Conservation (phyloP, 1,284 basidiomycete species). For the Pyrrhoderma lamaoense region DNA sequence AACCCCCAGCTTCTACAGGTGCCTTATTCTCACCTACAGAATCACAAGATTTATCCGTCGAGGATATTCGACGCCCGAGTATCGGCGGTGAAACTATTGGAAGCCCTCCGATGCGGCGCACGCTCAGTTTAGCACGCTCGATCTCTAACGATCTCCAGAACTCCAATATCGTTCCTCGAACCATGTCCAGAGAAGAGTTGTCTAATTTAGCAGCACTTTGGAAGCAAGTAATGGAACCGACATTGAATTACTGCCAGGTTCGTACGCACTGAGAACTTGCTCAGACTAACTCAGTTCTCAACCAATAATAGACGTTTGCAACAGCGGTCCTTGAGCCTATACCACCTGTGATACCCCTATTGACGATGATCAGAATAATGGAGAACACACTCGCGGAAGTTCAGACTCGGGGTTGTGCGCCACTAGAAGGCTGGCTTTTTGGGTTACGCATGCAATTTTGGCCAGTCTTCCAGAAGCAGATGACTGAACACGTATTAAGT, state of each 20-base stretch:
- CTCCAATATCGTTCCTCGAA: neutral
- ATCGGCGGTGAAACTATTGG: conserved; percentile 8
- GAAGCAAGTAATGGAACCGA: conserved; percentile 89
- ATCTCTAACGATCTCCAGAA: conserved; percentile 7
- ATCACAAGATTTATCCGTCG: conserved; percentile 16
- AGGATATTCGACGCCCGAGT: conserved; percentile 11
- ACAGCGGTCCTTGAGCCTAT: conserved; percentile 56
- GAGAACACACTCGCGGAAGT: conserved; percentile 70
- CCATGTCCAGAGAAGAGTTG: conserved; percentile 49
- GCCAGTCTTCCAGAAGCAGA: conserved; percentile 84
- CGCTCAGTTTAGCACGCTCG: conserved; percentile 10
- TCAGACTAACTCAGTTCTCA: neutral
- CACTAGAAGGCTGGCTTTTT: conserved; percentile 75
- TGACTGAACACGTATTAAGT: conserved; percentile 78
- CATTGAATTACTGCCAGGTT: conserved; percentile 76
- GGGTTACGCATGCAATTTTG: conserved; percentile 77
- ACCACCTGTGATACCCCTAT: conserved; percentile 66
- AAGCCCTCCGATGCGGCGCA: conserved; percentile 12
- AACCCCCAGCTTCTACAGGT: neutral
- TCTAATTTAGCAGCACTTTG: conserved; percentile 57
- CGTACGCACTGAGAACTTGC: neutral
- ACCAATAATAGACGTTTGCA: conserved; percentile 51
- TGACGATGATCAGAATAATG: conserved; percentile 85
- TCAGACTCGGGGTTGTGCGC: conserved; percentile 67
- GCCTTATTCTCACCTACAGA: neutral